Conservation (phyloP, 208 protist species). For the Trypanosoma brucei region DNA sequence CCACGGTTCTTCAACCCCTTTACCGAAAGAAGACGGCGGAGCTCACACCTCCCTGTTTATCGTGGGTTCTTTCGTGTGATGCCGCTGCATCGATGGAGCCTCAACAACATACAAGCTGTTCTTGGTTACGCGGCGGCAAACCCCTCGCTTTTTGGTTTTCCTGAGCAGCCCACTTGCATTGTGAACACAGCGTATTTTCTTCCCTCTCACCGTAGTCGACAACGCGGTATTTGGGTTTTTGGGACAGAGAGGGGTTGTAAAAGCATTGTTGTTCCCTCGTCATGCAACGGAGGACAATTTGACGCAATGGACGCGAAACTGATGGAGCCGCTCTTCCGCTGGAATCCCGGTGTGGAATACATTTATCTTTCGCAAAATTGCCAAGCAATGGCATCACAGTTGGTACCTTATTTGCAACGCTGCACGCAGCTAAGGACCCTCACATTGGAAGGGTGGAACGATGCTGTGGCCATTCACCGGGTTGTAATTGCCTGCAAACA, state of each 20-base stretch:
- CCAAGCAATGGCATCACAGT: slow-evolving; percentile 70
- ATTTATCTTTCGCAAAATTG: slow-evolving; percentile 83
- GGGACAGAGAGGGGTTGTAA: slow-evolving; percentile 83
- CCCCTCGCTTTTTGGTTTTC: slow-evolving; percentile 85
- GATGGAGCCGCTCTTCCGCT: slow-evolving; percentile 79
- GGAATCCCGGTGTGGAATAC: slow-evolving; percentile 85
- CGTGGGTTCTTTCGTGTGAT: slow-evolving; percentile 80
- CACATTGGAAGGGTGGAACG: slow-evolving; percentile 83
- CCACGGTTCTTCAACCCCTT: slow-evolving; percentile 86
- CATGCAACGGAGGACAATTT: slow-evolving; percentile 65
- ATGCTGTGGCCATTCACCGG: slow-evolving; percentile 80
- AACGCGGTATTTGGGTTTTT: slow-evolving; percentile 73
- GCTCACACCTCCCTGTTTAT: slow-evolving; percentile 56
- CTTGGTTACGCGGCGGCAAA: slow-evolving; percentile 72
- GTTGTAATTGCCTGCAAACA: slow-evolving; percentile 84
- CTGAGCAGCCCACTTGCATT: slow-evolving; percentile 77
- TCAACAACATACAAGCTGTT: slow-evolving; percentile 61
- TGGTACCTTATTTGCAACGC: slow-evolving; percentile 52
- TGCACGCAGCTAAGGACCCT: slow-evolving; percentile 61
- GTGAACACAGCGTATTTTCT: slow-evolving; percentile 87
- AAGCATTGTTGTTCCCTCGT: slow-evolving; percentile 76
- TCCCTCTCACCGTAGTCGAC: slow-evolving; percentile 65
- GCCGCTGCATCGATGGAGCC: slow-evolving; percentile 77
- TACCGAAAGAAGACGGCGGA: slow-evolving; percentile 42
- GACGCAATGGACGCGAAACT: slow-evolving; percentile 76